A percentile compares a stretch with the other conserved stretches of the same genome.
Conservation (phyloP, 2,329 filamentous ascomycete species). For the Colletotrichum tabaci region DNA sequence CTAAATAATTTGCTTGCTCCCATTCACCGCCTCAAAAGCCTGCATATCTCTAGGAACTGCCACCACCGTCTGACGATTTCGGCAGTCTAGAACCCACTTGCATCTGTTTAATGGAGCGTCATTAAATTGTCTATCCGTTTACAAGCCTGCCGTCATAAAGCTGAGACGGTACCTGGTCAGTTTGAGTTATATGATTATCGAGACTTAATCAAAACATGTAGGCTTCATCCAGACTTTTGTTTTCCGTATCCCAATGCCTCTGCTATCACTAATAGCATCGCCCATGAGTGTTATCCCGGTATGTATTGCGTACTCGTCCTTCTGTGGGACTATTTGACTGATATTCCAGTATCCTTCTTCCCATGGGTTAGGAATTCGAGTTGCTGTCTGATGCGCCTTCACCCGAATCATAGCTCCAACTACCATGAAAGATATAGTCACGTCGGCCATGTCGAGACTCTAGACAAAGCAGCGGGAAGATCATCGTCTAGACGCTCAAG, state of each 20-base stretch:
- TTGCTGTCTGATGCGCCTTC: background rate
- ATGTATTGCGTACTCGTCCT: background rate
- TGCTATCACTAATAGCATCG: background rate
- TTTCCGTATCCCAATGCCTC: constrained; percentile 4
- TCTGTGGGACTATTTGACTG: background rate
- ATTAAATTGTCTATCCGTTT: background rate
- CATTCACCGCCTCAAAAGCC: background rate
- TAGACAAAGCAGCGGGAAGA: background rate
- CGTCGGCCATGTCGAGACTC: background rate
- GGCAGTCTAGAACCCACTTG: background rate
- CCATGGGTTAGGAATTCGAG: background rate
- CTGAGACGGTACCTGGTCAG: background rate
- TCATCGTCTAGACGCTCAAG: background rate
- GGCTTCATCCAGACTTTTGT: background rate
- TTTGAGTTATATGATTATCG: no score
- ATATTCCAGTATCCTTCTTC: background rate
- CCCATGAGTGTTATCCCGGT: background rate
- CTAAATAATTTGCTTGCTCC: background rate
- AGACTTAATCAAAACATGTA: constrained; percentile 1
- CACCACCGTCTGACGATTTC: no score
- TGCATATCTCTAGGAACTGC: background rate
- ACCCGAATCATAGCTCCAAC: background rate
- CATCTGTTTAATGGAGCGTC: no score
- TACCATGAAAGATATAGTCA: background rate
- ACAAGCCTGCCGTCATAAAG: background rate